Evolutionary conservation across 2,329 filamentous ascomycete genomes (phyloP).

Genomic region (Verticillium klebahnii): DNA sequence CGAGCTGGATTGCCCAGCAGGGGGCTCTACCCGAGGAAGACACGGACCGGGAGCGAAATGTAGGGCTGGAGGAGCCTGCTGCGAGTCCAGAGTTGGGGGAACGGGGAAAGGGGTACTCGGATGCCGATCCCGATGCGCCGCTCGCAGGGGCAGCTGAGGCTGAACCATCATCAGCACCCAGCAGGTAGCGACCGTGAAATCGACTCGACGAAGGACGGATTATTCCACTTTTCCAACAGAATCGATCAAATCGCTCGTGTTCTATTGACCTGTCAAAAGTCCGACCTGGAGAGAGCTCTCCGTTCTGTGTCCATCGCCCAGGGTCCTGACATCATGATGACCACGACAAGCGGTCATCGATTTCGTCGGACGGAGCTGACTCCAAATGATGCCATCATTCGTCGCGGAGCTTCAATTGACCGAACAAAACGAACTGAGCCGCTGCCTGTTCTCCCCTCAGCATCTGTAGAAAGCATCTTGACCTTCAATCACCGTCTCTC

Average conservation of each 20-base stretch:
- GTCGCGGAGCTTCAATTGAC: conserved; percentile 2
- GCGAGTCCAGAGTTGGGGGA: not conserved
- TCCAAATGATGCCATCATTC: conserved; percentile 10
- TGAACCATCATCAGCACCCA: not conserved
- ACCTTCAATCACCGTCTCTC: not conserved
- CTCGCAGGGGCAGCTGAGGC: not conserved
- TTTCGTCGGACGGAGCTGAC: conserved; percentile 1
- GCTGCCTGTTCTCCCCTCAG: too few relatives aligned
- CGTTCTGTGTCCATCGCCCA: not conserved
- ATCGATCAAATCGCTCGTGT: not conserved
- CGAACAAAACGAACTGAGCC: not conserved
- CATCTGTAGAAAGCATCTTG: not conserved
- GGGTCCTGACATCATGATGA: conserved; percentile 12
- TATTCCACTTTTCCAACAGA: not conserved
- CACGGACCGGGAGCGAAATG: not conserved
- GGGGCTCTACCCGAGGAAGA: not conserved
- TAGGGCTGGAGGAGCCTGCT: not conserved
- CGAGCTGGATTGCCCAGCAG: conserved; percentile 10
- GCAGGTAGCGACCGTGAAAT: not conserved
- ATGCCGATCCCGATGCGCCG: not conserved
- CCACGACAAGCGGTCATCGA: conserved; percentile 12
- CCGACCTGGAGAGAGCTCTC: not conserved
- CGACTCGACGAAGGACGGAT: not conserved
- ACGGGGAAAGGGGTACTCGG: not conserved
- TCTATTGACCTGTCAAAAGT: not conserved